Percentiles rank a stretch among this genome's conserved stretches.
These are phyloP conservation scores for Neurospora intermedia DNA, from an alignment of 495 filamentous ascomycete genomes.

Conservation along the genomic window DNA sequence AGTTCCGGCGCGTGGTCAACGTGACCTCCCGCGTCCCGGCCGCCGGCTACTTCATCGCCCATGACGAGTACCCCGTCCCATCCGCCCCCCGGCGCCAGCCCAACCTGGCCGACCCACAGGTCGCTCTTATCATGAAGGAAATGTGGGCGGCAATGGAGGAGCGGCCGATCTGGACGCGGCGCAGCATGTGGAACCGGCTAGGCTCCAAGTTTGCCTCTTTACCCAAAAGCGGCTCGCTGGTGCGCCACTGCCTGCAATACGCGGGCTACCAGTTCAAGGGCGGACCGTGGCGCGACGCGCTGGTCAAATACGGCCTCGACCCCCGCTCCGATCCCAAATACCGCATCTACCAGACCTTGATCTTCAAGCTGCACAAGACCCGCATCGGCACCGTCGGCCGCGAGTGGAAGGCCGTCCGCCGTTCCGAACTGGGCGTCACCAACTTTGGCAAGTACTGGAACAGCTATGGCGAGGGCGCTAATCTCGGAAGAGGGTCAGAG, in stretches of 20 bases:
- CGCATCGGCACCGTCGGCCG: conserved; percentile 33
- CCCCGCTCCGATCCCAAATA: conserved; percentile 65
- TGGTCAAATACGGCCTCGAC: conserved; percentile 77
- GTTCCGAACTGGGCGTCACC: conserved; percentile 18
- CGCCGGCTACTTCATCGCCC: conserved; percentile 51
- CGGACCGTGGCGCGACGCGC: conserved; percentile 82
- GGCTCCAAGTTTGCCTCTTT: conserved; percentile 32
- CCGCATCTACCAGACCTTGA: conserved; percentile 75
- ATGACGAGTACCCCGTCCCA: conserved; percentile 38
- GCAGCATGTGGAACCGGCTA: conserved; percentile 61
- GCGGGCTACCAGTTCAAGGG: conserved; percentile 81
- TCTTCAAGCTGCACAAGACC: conserved; percentile 52
- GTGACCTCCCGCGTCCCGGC: conserved; percentile 35
- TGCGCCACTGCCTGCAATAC: conserved; percentile 60
- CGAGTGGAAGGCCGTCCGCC: conserved; percentile 30
- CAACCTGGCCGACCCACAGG: conserved; percentile 33
- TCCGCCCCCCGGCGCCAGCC: conserved; percentile 24
- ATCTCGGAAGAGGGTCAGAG: conserved; percentile 3
- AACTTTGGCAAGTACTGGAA: conserved; percentile 26
- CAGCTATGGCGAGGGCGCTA: conserved; percentile 20
- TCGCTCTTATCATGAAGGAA: conserved; percentile 48
- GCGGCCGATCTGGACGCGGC: conserved; percentile 78
- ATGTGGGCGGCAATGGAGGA: conserved; percentile 52
- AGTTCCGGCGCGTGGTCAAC: conserved; percentile 27
- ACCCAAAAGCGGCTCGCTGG: conserved; percentile 33